phyloP scores from a whole-genome alignment of 2,329 filamentous ascomycete genomes.

The Cordyceps fumosorosea region DNA sequence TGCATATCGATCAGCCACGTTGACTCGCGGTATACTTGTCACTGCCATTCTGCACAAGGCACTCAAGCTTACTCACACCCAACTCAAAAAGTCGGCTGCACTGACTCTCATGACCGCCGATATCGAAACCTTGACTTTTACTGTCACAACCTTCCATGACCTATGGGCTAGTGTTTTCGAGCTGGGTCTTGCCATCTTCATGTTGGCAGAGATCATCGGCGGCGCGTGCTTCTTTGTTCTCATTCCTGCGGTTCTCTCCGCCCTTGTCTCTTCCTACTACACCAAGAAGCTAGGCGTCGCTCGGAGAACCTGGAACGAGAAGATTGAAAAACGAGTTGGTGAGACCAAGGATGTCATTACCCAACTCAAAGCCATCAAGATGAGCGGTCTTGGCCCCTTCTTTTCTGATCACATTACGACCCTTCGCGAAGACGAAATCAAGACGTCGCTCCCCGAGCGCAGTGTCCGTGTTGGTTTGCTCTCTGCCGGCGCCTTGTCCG shows the following conservation, averaged over 20 bases:
- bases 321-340: constrained; percentile 6
- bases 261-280: constrained; percentile 4
- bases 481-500: not conserved
- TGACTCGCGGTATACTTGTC: constrained; percentile 9
- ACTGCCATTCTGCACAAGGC: constrained; percentile 9
- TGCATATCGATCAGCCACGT: constrained; percentile 6
- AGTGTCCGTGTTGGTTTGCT: constrained; percentile 3
- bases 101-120: constrained; percentile 9
- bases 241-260: not conserved
- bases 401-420: constrained; percentile 10
- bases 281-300: constrained; percentile 6
- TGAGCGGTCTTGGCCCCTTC: constrained; percentile 24
- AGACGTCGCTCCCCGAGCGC: constrained; percentile 7
- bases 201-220: constrained; percentile 11
- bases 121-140: constrained; percentile 8
- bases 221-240: constrained; percentile 5
- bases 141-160: constrained; percentile 8
- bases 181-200: constrained; percentile 5
- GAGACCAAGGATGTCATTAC: constrained; percentile 19
- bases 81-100: constrained; percentile 11
- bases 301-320: constrained; percentile 9
- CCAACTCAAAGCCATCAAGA: constrained; percentile 31
- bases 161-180: constrained; percentile 9
- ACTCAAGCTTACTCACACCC: constrained; percentile 5
- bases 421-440: constrained; percentile 16